These are phyloP conservation scores for Candida awuae DNA, from an alignment of 805 yeast species.

Conservation along the genomic window DNA sequence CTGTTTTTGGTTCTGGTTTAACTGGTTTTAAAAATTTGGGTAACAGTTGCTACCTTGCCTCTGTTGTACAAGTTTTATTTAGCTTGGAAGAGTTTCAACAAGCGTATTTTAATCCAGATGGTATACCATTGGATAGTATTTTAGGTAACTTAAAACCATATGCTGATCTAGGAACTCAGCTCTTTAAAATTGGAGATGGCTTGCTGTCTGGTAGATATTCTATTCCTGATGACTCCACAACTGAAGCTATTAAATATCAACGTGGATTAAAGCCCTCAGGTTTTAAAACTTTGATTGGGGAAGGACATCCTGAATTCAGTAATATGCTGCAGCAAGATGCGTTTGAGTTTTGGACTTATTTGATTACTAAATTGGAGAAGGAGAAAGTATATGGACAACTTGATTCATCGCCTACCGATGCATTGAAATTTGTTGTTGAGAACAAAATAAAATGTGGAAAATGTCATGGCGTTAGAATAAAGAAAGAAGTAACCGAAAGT, in stretches of 20 bases:
- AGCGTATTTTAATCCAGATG: slow-evolving; percentile 31
- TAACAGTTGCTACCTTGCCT: slow-evolving; percentile 84
- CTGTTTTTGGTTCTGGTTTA: slow-evolving; percentile 65
- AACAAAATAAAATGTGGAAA: slow-evolving; percentile 50
- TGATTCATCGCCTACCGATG: slow-evolving; percentile 37
- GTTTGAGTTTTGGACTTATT: slow-evolving; percentile 71
- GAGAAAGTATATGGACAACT: slow-evolving; percentile 29
- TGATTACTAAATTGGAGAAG: slow-evolving; percentile 55
- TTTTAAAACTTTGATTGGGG: slow-evolving; percentile 71
- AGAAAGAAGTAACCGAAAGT: slow-evolving; percentile 49
- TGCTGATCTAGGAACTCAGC: slow-evolving; percentile 61
- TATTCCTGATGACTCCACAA: slow-evolving; percentile 38
- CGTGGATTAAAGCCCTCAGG: slow-evolving; percentile 69
- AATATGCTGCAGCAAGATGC: slow-evolving; percentile 94
- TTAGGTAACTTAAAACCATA: slow-evolving; percentile 44
- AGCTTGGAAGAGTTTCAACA: slow-evolving; percentile 33
- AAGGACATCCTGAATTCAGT: slow-evolving; percentile 71
- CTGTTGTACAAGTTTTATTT: slow-evolving; percentile 69
- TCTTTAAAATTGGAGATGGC: slow-evolving; percentile 75
- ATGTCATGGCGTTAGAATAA: slow-evolving; percentile 57
- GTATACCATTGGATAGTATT: slow-evolving; percentile 28
- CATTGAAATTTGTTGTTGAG: slow-evolving; percentile 58
- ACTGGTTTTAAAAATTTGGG: slow-evolving; percentile 90
- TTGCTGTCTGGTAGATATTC: slow-evolving; percentile 67
- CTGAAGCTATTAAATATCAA: slow-evolving; percentile 48